A percentile compares a stretch with the other conserved stretches of the same genome.
phyloP scores from a whole-genome alignment of 2,329 filamentous ascomycete genomes.

The Laburnicola sp. region DNA sequence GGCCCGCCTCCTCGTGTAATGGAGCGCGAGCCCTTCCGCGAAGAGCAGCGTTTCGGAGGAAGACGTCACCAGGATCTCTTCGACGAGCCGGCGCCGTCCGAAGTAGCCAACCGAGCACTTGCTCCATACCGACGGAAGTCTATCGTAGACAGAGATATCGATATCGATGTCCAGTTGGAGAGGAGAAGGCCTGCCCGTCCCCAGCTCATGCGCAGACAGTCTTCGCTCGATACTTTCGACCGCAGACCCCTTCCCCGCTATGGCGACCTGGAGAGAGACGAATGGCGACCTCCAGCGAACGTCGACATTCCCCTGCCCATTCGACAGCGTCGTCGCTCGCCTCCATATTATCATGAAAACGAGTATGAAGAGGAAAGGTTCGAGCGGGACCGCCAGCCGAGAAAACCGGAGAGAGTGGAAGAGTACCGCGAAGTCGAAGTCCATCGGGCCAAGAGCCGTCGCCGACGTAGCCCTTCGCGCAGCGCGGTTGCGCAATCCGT shows the following conservation, averaged over 20 bases:
- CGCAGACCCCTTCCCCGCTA: conserved; percentile 66
- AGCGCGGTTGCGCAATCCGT: conserved; percentile 27
- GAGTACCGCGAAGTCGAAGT: conserved; percentile 56
- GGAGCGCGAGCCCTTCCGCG: conserved; percentile 57
- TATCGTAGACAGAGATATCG: conserved; percentile 60
- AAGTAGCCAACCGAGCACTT: conserved; percentile 56
- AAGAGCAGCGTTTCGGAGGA: conserved; percentile 56
- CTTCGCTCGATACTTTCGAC: conserved; percentile 88
- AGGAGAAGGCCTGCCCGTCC: conserved; percentile 61
- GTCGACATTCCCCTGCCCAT: conserved; percentile 69
- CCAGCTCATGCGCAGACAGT: conserved; percentile 75
- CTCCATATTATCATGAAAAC: conserved; percentile 65
- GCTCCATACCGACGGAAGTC: conserved; percentile 63
- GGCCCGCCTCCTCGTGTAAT: conserved; percentile 32
- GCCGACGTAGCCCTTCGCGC: conserved; percentile 28
- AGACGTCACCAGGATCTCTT: conserved; percentile 51
- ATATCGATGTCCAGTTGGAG: conserved; percentile 46
- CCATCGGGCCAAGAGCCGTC: conserved; percentile 49
- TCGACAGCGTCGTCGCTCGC: conserved; percentile 53
- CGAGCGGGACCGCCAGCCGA: conserved; percentile 25
- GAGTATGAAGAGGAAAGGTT: conserved; percentile 62
- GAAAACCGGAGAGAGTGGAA: conserved; percentile 28
- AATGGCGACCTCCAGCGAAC: conserved; percentile 68
- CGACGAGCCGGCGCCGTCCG: conserved; percentile 51
- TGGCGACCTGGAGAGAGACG: conserved; percentile 58